Percentiles rank a stretch among this genome's conserved stretches.
Conservation (phyloP, 495 filamentous ascomycete genomes). For the Penicillium bovifimosum region DNA sequence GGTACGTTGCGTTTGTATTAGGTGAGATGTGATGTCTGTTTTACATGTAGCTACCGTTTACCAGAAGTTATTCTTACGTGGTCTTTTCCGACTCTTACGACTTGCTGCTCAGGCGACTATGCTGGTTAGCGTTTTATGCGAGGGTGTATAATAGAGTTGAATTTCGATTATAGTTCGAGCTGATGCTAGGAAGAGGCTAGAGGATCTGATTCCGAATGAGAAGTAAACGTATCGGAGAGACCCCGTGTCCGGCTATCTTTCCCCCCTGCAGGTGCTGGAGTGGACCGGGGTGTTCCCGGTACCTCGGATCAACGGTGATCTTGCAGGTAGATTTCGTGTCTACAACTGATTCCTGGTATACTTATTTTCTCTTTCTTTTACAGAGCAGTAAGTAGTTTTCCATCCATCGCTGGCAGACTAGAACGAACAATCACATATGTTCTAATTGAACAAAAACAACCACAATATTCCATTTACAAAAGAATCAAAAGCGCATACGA, state of each 20-base stretch:
- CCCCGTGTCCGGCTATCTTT: not conserved
- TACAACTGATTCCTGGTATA: not conserved
- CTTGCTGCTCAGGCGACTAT: too few species aligned
- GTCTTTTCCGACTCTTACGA: too few species aligned
- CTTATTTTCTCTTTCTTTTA: too few species aligned
- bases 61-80: too few species aligned
- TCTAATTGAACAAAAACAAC: not conserved
- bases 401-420: too few species aligned
- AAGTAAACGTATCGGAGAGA: not conserved
- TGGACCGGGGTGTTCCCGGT: slow-evolving; percentile 1
- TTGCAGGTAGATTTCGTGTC: not conserved
- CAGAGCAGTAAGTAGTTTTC: too few species aligned
- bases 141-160: too few species aligned
- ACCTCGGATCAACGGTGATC: slow-evolving; percentile 6
- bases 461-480: not conserved
- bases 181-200: too few species aligned
- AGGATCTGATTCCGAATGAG: not conserved
- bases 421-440: not conserved
- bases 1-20: not conserved
- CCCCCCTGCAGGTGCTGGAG: not conserved
- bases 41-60: too few species aligned
- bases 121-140: too few species aligned
- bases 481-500: not conserved
- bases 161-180: too few species aligned
- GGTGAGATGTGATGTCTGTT: too few species aligned